A percentile compares a stretch with the other conserved stretches of the same genome.
phyloP scores from a whole-genome alignment of 2,329 filamentous ascomycete genomes.

The Bisporella sp. region DNA sequence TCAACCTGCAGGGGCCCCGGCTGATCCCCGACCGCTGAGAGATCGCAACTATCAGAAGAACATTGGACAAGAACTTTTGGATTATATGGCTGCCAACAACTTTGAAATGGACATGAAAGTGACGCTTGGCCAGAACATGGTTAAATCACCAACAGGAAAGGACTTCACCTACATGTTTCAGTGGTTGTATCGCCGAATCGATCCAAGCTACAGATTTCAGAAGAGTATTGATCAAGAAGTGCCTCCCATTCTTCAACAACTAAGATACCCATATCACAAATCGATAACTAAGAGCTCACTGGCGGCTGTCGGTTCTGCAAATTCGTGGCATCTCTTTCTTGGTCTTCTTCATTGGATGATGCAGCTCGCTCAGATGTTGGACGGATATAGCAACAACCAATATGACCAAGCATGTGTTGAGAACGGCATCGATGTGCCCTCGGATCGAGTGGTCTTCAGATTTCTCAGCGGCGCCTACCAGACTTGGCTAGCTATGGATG shows the following conservation, averaged over 20 bases:
- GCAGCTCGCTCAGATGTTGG: conserved; percentile 92
- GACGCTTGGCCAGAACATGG: conserved; percentile 79
- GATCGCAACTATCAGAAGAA: conserved; percentile 73
- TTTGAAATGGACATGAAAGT: conserved; percentile 99
- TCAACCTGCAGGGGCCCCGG: conserved; percentile 71
- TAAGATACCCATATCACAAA: conserved; percentile 91
- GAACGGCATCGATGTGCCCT: conserved; percentile 77
- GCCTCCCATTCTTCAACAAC: conserved; percentile 81
- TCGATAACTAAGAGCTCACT: conserved; percentile 96
- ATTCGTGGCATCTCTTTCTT: conserved; percentile 84
- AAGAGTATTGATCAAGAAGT: conserved; percentile 96
- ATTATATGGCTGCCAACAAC: conserved; percentile 88
- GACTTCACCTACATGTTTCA: conserved; percentile 98
- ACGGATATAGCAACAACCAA: conserved; percentile 67
- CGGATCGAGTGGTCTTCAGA: conserved; percentile 89
- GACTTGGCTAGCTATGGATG: conserved; percentile 90
- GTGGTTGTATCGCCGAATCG: conserved; percentile 93
- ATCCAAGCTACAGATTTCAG: conserved; percentile 86
- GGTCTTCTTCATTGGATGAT: conserved; percentile 98
- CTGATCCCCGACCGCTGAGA: conserved; percentile 79
- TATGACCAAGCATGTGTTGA: conserved; percentile 91
- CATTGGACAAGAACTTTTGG: conserved; percentile 82
- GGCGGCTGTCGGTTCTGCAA: conserved; percentile 88
- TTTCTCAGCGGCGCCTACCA: conserved; percentile 86
- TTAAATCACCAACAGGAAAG: conserved; percentile 93